Evolutionary conservation across 345 rosid species (phyloP).

Genomic region (Turnera subulata): DNA sequence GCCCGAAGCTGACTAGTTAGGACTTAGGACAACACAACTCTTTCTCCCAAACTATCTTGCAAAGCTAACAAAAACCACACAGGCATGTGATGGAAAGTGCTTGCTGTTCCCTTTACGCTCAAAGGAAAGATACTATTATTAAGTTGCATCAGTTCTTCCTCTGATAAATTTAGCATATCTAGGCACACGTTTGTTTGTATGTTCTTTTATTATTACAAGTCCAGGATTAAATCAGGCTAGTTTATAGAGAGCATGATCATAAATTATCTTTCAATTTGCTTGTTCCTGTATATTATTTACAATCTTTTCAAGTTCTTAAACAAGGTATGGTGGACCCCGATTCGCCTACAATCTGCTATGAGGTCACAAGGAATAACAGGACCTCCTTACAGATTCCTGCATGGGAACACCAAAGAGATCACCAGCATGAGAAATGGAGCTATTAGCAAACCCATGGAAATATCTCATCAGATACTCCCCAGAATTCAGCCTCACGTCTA

Average conservation of each 20-base stretch:
- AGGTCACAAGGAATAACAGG: conserved; percentile 10
- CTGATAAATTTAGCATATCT: no score
- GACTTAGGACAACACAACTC: no score
- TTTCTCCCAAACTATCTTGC: no score
- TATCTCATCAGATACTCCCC: conserved; percentile 1
- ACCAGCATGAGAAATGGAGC: conserved; percentile 3
- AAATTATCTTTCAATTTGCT: neutral
- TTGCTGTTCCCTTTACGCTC: no score
- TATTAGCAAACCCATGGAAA: conserved; percentile 3
- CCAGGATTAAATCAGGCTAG: no score
- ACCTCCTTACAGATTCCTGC: conserved; percentile 12
- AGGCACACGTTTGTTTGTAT: no score
- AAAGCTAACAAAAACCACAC: no score
- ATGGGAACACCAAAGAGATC: conserved; percentile 13
- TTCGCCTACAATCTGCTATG: conserved; percentile 2
- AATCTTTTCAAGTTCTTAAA: conserved; percentile 2
- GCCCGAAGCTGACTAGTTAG: no score
- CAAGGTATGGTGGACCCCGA: conserved; percentile 7
- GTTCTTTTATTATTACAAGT: no score
- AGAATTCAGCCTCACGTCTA: conserved; percentile 12
- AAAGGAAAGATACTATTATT: no score
- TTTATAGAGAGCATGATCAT: neutral
- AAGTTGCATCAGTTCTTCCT: no score
- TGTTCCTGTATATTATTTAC: neutral
- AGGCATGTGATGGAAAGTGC: no score